Evolutionary conservation across 257 asterid species (phyloP), one percentile per base, ranked within the genome.

Genomic region (Solanum etuberosum): DNA sequence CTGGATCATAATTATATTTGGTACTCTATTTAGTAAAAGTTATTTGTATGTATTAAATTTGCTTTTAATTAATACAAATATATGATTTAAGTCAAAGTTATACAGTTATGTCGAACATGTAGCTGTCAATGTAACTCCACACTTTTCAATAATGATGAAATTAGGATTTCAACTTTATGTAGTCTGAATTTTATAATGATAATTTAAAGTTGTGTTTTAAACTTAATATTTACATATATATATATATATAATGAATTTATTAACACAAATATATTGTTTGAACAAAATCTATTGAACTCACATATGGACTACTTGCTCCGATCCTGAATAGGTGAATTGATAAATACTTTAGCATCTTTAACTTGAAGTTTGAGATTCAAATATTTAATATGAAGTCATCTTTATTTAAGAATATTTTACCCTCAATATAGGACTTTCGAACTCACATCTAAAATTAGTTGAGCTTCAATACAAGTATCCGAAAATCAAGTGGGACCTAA

Each of bases 391-490:
- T 32, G 0, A 4, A 35, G 8, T 9, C 3, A 3, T 20, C 1
- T 71, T 71, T 9, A 5, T 71, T 34, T 4, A 0, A 11, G 0
- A 34, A 11, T 9, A 4, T 4, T 68, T 32, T 18, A 71, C 10
- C 5, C 0, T 27, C 2, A 13, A 67, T 1, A 29, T 10, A 12
- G 2, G 2, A 25, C 1, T 0, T 67, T 65, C 4, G 1, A 2
- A 3, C 21, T 13, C 2, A 27, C 5, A 67, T 27, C 0, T 61
- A 65, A 0, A 29, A 5, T 67, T 67, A 67, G 5, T 67, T 67
- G 13, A 67, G 2, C 9, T 13, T 2, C 5, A 27, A 31, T 32
- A 9, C 8, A 71, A 34, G 3, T 34, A 35, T 0, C 1, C 2
- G 11, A 5, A 73, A 2, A 11, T 7, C 20, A 3, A 11, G 51